phyloP scores from a whole-genome alignment of 257 asterid species.

The Penstemon eatonii region DNA sequence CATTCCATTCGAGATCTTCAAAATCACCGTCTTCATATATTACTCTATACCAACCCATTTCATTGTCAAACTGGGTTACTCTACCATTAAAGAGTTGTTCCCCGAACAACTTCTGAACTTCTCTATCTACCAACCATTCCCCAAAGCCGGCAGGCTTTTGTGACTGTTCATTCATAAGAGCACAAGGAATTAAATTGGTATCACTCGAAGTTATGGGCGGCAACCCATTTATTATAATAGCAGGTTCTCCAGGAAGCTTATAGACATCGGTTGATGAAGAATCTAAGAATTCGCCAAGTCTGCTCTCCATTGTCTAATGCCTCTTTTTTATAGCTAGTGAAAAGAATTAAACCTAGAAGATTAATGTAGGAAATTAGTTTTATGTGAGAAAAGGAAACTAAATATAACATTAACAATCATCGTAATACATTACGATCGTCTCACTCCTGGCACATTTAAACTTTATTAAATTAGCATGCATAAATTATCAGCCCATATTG shows the following conservation, averaged over 20 bases:
- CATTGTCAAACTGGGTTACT: constrained; percentile 49
- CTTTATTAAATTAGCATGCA: no score
- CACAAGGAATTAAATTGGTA: constrained; percentile 17
- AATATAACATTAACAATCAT: no score
- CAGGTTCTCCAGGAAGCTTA: constrained; percentile 69
- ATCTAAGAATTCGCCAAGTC: constrained; percentile 28
- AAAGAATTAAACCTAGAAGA: constrained; percentile 17
- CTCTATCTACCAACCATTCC: constrained; percentile 70
- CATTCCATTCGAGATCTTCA: constrained; percentile 71
- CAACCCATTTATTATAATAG: constrained; percentile 54
- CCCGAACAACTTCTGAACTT: constrained; percentile 49
- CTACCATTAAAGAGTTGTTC: constrained; percentile 40
- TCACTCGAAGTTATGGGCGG: constrained; percentile 46
- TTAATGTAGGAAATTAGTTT: not conserved
- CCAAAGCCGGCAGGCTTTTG: constrained; percentile 41
- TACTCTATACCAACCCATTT: constrained; percentile 63
- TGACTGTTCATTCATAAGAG: constrained; percentile 28
- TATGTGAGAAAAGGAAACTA: not conserved
- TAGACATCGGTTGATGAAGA: constrained; percentile 32
- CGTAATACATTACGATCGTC: no score
- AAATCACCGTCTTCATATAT: constrained; percentile 69
- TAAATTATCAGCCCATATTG: no score
- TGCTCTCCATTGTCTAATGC: constrained; percentile 40
- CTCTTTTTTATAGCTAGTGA: not conserved
- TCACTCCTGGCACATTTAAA: no score